Conservation (phyloP, 331 rosid genomes). For the Pyracantha coccinea region DNA sequence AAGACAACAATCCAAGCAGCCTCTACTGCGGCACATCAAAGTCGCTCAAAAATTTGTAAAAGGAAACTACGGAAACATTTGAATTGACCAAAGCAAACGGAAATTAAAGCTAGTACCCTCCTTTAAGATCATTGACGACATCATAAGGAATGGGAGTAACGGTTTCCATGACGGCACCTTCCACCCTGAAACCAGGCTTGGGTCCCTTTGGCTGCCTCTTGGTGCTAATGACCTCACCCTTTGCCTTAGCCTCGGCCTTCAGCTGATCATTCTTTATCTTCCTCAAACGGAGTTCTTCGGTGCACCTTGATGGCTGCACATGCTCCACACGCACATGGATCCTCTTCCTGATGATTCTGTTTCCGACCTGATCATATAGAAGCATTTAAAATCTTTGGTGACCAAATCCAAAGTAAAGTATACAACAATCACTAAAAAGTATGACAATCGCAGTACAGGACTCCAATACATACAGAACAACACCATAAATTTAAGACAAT, state of each 20-base stretch:
- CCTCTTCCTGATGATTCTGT: constrained; percentile 65
- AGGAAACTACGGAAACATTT: neutral
- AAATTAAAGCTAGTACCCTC: constrained; percentile 50
- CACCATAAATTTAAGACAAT: neutral
- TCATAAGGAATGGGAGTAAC: constrained; percentile 90
- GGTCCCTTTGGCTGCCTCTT: constrained; percentile 82
- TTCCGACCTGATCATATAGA: constrained; percentile 45
- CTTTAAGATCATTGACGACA: constrained; percentile 83
- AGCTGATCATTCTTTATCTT: constrained; percentile 55
- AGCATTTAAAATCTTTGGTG: neutral
- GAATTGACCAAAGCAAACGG: neutral
- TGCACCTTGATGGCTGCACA: constrained; percentile 70
- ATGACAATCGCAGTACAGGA: neutral
- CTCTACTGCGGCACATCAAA: neutral
- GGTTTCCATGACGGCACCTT: constrained; percentile 70
- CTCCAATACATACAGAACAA: neutral
- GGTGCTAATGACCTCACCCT: constrained; percentile 62
- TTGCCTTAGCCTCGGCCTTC: constrained; percentile 71
- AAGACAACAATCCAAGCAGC: neutral
- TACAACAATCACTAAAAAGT: neutral
- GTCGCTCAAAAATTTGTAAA: neutral
- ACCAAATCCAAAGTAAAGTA: neutral
- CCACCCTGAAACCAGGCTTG: constrained; percentile 88
- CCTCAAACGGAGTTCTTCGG: constrained; percentile 64
- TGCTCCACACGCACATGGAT: constrained; percentile 91